Evolutionary conservation across 192 early-diverging fungal genomes (phyloP), one percentile per base, ranked within the genome.

Genomic region (Coemansia sp.): DNA sequence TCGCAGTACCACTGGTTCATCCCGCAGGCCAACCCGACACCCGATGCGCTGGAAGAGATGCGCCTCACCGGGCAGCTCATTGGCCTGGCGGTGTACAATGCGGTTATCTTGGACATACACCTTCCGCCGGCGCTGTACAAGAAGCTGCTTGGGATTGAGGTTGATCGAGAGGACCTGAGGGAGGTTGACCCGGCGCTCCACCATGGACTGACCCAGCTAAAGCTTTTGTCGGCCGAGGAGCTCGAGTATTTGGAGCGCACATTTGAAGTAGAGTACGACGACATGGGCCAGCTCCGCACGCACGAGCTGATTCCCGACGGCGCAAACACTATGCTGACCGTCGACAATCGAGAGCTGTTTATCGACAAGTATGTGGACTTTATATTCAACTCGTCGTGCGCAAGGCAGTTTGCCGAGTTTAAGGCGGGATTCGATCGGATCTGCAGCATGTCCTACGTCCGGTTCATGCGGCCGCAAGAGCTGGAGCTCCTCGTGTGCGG

Each of bases 81-180:
- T 43, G 96, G 95, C 15, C 71, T 98, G 32, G 95, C 96, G 6
- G 92, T 97, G 51, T 96, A 96, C 73, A 95, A 98, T 72, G 88
- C 89, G 29, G 92, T 92, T 31, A 98, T 97, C 58, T 73, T 98
- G 19, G 94, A 94, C 68, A 89, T 96, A 24, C 95, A 95, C 60
- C 92, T 98, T 57, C 96, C 96, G 5, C 74, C 82, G 39, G 91
- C 87, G 3, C 76, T 92, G 59, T 98, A 95, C 85, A 95, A 95
- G 67, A 96, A 96, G 76, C 76, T 98, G 29, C 88, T 92, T 69
- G 86, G 86, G 24, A 76, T 87, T 25, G 70, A 85, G 7, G 86
- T 86, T 31, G 84, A 79, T 20, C 64, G 96, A 14, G 85, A 90
- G 17, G 96, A 98, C 67, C 73, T 98, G 46, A 82, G 80, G 43